Base-by-base conservation (phyloP, 2,329 filamentous ascomycete genomes). In the Gyromitra esculenta region DNA sequence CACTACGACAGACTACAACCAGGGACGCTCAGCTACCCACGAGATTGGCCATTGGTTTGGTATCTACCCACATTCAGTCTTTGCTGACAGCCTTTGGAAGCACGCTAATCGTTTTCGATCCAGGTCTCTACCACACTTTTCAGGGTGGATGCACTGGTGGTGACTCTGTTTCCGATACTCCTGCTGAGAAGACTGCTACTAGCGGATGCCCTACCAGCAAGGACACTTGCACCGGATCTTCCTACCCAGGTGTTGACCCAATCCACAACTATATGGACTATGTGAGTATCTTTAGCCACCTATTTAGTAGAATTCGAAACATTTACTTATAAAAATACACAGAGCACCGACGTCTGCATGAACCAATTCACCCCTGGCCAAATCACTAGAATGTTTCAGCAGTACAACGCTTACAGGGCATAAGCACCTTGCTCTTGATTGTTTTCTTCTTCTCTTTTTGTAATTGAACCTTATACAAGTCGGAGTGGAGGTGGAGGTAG, bases 41-140 rank as follows among this genome's bases (percentile, higher is more conserved):
- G 86, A 87, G 81, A 81, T 85, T 56, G 86, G 86, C 15, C 86
- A 87, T 82, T 87, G 85, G 85, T 81, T 87, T 67, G 85, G 68
- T 76, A 64, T 48, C 31, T 62, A 67, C 59, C 18, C 56, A 60
- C 9, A 54, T 18, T 3, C 11, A 63, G 5, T 21, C 18, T 5
- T 43, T 21, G 11, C 13, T 8, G n/a, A 9, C 25, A 15, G 18
- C 37, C 25, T n/a, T 21, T 2, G 41, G 9, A 13, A 11, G 21
- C 21, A 13, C 62, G 21, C 60, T 73, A 31, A 71, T 18, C 7
- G 39, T 25, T 41, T 35, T 5, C 6, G 6, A 5, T 41, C 5
- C 37, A 76, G 74, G 85, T 65, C 83, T 87, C 31, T 83, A 82
- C 79, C 86, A 87, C 81, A 86, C 85, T 59, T 87, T 87, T 81